Base-by-base conservation (phyloP, 192 early-diverging fungal species). In the Dissophora ornata region DNA sequence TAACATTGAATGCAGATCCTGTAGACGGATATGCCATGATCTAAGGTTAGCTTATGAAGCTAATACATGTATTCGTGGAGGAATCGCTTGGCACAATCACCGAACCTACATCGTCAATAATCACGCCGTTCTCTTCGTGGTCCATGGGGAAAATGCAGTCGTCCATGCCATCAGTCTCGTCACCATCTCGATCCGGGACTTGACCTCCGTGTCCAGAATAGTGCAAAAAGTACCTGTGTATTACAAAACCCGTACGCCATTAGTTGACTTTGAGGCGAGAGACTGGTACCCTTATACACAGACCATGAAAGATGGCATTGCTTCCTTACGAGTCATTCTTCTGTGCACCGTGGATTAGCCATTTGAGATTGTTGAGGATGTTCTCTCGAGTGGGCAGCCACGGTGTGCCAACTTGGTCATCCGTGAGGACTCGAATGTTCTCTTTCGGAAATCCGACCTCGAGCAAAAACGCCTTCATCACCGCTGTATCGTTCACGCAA, bases 341-440 rank as follows among this genome's bases (percentile, higher is more conserved):
- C 67, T 80, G 49, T 9, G 84, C 82, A 48, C 69, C 82, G 18
- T 41, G 62, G n/a, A 88, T 79, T 29, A 87, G 63, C 86, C 86
- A 87, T 28, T 71, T 19, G 55, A 88, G 69, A 11, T 71, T 81
- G 7, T 57, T 26, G n/a, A 88, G 22, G 29, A 88, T 85, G 66
- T 87, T 88, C 12, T 70, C 56, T 15, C 44, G 46, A 1, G 83
- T 88, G 22, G 86, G 86, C 56, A 71, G 62, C 51, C 57, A 71
- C 3, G 21, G 12, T 1, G 83, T 68, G 29, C 71, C 71, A 18
- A 42, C 38, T 28, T 79, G 62, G 24, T 87, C 86, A 34, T 87
- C 85, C 15, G 71, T 71, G 33, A 87, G 41, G 7, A 83, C 25
- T 12, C 70, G 55, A 41, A 69, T 74, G 42, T 88, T 69, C 21